Base-by-base conservation (phyloP, 2,329 filamentous ascomycete species). In the Emmonsia crescens region DNA sequence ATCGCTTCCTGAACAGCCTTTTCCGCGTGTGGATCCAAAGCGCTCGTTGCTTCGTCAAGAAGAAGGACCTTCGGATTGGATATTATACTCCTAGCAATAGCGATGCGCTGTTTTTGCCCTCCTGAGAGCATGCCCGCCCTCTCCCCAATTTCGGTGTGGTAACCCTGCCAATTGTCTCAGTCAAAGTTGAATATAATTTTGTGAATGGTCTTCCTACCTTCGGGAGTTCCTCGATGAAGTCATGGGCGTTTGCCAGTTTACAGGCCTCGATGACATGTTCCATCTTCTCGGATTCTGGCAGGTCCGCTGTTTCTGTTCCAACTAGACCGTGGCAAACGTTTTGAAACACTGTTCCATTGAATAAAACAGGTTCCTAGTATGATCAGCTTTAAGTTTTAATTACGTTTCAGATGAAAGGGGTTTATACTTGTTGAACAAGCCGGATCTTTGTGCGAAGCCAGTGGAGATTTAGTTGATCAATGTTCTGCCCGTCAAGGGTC, bases 81-180 rank as follows among this genome's bases (percentile, higher is more conserved):
- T 38, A 95, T 88, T 61, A 95, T 83, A 36, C 90, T 89, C 67
- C 89, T 81, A 5, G 91, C 89, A 72, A 96, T 94, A 6, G 91
- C 90, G 68, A 96, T 91, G 67, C 91, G 87, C 74, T 96, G 91
- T 74, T 94, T 94, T 76, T 96, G 91, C 24, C 91, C 91, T 71
- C 91, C 91, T 60, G 88, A 92, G 19, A 96, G 80, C 62, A 95
- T 78, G 70, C 94, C 92, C 9, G 91, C 91, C 65, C 90, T 85
- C 74, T 96, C 89, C 62, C 91, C 91, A 21, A 96, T 91, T 67
- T 91, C 86, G 0, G 91, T 96, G 68, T 94, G 82, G 69, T 96
- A 96, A 10, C 88, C 88, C 59, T 60, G 21, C 24, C 38, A 59
- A 31, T 21, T n/a, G 31, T 55, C 21, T 55, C 21, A 56, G 57